Conservation (phyloP, 148 eudicot species). For the Oxyria digyna region DNA sequence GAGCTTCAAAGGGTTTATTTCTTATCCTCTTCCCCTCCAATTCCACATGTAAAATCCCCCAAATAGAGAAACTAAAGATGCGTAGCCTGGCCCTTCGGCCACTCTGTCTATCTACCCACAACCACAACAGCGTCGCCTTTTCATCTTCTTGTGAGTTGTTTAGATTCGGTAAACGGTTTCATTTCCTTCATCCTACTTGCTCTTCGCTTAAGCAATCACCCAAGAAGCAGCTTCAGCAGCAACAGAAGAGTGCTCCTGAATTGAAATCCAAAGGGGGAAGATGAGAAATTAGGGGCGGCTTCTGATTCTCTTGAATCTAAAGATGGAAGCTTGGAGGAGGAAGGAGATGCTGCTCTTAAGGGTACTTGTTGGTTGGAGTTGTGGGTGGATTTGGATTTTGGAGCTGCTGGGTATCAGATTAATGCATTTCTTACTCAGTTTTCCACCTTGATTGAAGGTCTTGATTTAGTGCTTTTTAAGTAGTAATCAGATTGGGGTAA, state of each 20-base stretch:
- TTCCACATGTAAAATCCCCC: not conserved
- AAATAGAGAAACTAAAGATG: conserved; percentile 18
- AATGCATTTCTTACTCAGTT: conserved; percentile 69
- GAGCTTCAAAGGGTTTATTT: not conserved
- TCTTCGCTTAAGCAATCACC: conserved; percentile 59
- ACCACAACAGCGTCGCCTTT: conserved; percentile 12
- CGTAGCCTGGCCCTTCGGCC: conserved; percentile 15
- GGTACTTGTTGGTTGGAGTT: conserved; percentile 72
- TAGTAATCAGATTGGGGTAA: too few relatives aligned
- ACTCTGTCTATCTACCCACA: conserved; percentile 15
- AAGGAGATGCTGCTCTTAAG: conserved; percentile 51
- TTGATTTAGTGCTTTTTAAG: not conserved
- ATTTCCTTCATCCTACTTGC: conserved; percentile 48
- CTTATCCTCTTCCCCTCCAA: not conserved
- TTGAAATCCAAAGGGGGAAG: conserved; percentile 25
- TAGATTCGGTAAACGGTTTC: conserved; percentile 29
- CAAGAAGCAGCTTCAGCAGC: conserved; percentile 36
- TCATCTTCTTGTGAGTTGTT: conserved; percentile 14
- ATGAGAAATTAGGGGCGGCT: conserved; percentile 1
- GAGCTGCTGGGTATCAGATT: conserved; percentile 71
- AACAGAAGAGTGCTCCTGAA: conserved; percentile 44
- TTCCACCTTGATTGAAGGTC: conserved; percentile 83
- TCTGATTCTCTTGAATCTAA: too few relatives aligned
- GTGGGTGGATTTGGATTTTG: conserved; percentile 96
- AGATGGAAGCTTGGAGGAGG: conserved; percentile 17